phyloP scores from a whole-genome alignment of 1,284 basidiomycete species.

The Termitomyces sp. region DNA sequence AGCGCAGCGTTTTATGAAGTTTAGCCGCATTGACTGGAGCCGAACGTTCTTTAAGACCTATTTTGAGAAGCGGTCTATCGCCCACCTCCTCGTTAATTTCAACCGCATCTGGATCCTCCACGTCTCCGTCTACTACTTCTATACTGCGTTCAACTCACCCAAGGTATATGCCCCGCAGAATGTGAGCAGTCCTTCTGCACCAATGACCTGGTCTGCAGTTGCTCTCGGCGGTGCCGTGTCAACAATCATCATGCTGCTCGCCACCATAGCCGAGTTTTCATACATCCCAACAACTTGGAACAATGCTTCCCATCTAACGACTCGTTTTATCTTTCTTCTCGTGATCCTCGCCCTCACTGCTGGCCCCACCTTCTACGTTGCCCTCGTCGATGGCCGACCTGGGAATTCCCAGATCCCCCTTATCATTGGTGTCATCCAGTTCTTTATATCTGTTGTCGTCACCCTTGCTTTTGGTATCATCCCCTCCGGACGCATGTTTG shows the following conservation, averaged over 20 bases:
- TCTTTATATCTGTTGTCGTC: conserved; percentile 79
- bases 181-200: conserved; percentile 53
- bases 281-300: conserved; percentile 99
- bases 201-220: conserved; percentile 91
- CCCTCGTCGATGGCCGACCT: conserved; percentile 64
- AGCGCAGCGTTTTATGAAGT: conserved; percentile 86
- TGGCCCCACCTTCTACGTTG: conserved; percentile 90
- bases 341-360: conserved; percentile 82
- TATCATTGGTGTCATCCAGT: conserved; percentile 86
- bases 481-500: conserved; percentile 92
- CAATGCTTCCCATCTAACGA: conserved; percentile 90
- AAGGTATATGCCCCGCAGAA: conserved; percentile 77
- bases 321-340: conserved; percentile 82
- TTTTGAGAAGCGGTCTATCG: conserved; percentile 88
- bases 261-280: conserved; percentile 87
- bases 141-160: conserved; percentile 95
- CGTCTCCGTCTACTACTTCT: conserved; percentile 88
- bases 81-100: conserved; percentile 93
- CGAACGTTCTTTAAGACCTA: conserved; percentile 97
- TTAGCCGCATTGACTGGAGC: conserved; percentile 88
- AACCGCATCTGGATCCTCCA: conserved; percentile 97
- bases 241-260: conserved; percentile 85
- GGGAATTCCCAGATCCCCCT: conserved; percentile 57
- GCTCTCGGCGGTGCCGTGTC: conserved; percentile 90
- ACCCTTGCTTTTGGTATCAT: conserved; percentile 79